Conservation (phyloP, 371 early-diverging fungal genomes). For the Sporodiniella umbellata region DNA sequence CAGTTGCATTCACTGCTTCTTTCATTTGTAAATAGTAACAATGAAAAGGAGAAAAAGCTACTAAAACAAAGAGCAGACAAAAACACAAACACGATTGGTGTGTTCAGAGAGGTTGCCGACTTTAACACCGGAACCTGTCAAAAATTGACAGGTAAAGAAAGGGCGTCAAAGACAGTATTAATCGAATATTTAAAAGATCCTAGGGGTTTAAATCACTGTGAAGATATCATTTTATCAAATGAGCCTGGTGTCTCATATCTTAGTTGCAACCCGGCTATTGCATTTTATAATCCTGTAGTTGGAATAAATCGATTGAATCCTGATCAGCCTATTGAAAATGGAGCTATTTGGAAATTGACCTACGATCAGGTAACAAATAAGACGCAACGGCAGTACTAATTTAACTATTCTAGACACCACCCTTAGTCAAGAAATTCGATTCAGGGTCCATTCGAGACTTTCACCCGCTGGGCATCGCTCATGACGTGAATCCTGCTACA, state of each 20-base stretch:
- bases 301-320: constrained; percentile 9
- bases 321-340: constrained; percentile 7
- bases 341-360: constrained; percentile 30
- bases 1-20: constrained; percentile 6
- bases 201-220: constrained; percentile 26
- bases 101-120: constrained; percentile 1
- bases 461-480: constrained; percentile 23
- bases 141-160: constrained; percentile 15
- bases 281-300: constrained; percentile 27
- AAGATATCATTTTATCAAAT: constrained; percentile 22
- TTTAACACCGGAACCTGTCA: constrained; percentile 13
- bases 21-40: constrained; percentile 11
- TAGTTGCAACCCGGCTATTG: constrained; percentile 32
- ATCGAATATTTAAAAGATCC: constrained; percentile 14
- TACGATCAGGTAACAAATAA: constrained; percentile 16
- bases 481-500: constrained; percentile 14
- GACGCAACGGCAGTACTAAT: not conserved
- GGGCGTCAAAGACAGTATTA: not conserved
- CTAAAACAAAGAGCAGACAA: not conserved
- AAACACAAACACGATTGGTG: constrained; percentile 2
- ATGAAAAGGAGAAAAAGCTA: not conserved
- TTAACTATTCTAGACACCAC: constrained; percentile 1
- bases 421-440: constrained; percentile 12
- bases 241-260: constrained; percentile 25
- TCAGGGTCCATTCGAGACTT: constrained; percentile 3